Evolutionary conservation across 768 basidiomycete species (phyloP).

Genomic region (Suillus paluster): DNA sequence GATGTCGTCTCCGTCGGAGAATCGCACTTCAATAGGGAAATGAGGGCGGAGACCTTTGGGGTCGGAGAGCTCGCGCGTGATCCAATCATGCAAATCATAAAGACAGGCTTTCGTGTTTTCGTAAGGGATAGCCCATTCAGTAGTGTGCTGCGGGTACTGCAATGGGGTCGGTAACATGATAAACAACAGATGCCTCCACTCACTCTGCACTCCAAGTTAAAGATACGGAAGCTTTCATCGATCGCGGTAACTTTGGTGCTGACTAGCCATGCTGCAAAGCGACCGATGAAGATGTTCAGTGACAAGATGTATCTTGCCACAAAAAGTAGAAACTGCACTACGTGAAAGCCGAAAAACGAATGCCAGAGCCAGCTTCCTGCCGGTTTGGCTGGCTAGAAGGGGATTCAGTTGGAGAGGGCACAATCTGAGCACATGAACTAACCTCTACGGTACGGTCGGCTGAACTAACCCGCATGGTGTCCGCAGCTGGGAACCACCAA

Average conservation of each 20-base stretch:
- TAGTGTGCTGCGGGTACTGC: conserved; percentile 91
- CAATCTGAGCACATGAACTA: conserved; percentile 31
- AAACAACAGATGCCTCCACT: conserved; percentile 34
- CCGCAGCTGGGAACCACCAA: conserved; percentile 93
- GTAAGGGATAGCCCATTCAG: conserved; percentile 92
- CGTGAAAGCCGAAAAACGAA: conserved; percentile 74
- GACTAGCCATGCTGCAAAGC: conserved; percentile 71
- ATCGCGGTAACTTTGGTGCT: conserved; percentile 58
- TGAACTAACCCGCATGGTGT: conserved; percentile 70
- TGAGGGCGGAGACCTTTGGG: conserved; percentile 83
- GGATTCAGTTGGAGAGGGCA: conserved; percentile 15
- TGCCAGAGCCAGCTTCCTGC: conserved; percentile 71
- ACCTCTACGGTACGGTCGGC: conserved; percentile 82
- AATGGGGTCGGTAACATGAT: conserved; percentile 14
- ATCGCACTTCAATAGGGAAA: conserved; percentile 92
- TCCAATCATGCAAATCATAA: conserved; percentile 70
- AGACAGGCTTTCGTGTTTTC: conserved; percentile 69
- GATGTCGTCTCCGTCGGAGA: conserved; percentile 86
- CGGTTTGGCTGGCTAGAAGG: conserved; percentile 52
- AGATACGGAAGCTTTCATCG: conserved; percentile 81
- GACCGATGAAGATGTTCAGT: conserved; percentile 67
- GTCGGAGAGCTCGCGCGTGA: conserved; percentile 66
- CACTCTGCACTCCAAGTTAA: conserved; percentile 94
- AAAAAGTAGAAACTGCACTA: conserved; percentile 85
- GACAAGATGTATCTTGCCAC: conserved; percentile 65